phyloP scores from a whole-genome alignment of 2,329 filamentous ascomycete genomes.

The Remersonia thermophila region DNA sequence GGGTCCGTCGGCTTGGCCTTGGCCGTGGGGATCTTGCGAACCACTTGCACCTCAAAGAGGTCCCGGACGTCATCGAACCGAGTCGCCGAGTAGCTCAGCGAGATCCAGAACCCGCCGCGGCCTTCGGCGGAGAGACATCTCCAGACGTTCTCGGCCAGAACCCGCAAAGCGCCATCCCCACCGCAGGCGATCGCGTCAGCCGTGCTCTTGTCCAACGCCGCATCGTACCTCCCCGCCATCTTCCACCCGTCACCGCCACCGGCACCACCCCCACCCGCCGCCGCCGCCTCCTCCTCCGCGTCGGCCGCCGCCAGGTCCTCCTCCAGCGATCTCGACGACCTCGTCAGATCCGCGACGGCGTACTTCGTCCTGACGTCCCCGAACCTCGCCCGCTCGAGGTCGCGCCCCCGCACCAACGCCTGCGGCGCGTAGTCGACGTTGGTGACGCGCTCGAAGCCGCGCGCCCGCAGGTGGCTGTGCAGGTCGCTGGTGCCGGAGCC shows the following conservation, averaged over 20 bases:
- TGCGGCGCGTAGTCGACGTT: slow-evolving; percentile 40
- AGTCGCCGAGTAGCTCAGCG: slow-evolving; percentile 32
- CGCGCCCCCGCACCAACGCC: slow-evolving; percentile 30
- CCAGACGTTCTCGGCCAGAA: too few species aligned
- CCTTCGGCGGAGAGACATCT: too few species aligned
- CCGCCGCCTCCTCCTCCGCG: too few species aligned
- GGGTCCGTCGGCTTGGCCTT: slow-evolving; percentile 32
- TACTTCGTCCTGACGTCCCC: slow-evolving; percentile 33
- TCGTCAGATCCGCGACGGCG: slow-evolving; percentile 33
- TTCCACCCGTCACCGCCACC: too few species aligned
- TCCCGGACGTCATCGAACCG: slow-evolving; percentile 25
- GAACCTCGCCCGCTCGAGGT: slow-evolving; percentile 29
- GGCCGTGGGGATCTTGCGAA: slow-evolving; percentile 30
- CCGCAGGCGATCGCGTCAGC: slow-evolving; percentile 36
- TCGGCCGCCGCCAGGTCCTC: too few species aligned
- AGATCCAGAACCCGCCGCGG: slow-evolving; percentile 32
- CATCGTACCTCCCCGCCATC: slow-evolving; percentile 23
- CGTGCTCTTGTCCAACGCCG: slow-evolving; percentile 39
- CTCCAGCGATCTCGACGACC: too few species aligned
- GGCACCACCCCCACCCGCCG: too few species aligned
- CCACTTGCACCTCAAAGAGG: slow-evolving; percentile 28
- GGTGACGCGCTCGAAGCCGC: slow-evolving; percentile 31
- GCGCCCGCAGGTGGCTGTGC: slow-evolving; percentile 32
- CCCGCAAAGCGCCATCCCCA: slow-evolving; percentile 24
- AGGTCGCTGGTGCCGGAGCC: slow-evolving; percentile 39